Evolutionary conservation across 2,329 filamentous ascomycete genomes (phyloP), one percentile per base, ranked within the genome.

Genomic region (Cucurbitaria berberidis): DNA sequence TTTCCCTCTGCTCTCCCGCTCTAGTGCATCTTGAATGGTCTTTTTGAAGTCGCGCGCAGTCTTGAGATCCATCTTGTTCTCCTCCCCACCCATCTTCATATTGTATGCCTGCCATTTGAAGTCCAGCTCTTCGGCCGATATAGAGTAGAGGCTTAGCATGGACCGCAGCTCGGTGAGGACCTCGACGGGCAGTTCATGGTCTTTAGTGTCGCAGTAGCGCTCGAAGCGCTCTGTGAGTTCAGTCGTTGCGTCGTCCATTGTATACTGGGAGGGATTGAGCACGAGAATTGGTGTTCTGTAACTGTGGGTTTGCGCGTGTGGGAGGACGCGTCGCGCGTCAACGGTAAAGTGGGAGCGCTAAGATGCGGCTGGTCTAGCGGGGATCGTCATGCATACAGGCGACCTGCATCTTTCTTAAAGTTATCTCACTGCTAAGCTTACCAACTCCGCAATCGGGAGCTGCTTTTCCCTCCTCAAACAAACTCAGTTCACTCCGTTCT

Each of bases 51-150:
- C 85, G 38, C 89, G 84, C 40, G 90, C 84, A 0, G 84, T 88
- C 32, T 89, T 84, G 36, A 96, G 81, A 42, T 89, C 85, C 56
- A 90, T 78, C 54, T 82, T 87, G 57, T 87, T 87, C 51, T 91
- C 89, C 51, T 96, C 91, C 42, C 86, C 80, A 21, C 93, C 91
- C 87, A 98, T 92, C 76, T 93, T 96, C 73, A 99, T 89, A 75
- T 90, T 93, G 81, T 97, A 98, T 0, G 92, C 93, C 76, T 99
- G 95, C 95, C 95, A 99, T 82, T 98, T 98, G 85, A 91, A 97
- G 76, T 91, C 97, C 22, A 98, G 82, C 72, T 98, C 95, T 74
- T 98, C 88, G 29, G 87, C 82, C 15, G 87, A 85, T 55, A 98
- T 84, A 42, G 86, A 86, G 77, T 97, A 91, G 55, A 98, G 82